Evolutionary conservation across 768 basidiomycete species (phyloP), one percentile per base, ranked within the genome.

Genomic region (Suillus decipiens): DNA sequence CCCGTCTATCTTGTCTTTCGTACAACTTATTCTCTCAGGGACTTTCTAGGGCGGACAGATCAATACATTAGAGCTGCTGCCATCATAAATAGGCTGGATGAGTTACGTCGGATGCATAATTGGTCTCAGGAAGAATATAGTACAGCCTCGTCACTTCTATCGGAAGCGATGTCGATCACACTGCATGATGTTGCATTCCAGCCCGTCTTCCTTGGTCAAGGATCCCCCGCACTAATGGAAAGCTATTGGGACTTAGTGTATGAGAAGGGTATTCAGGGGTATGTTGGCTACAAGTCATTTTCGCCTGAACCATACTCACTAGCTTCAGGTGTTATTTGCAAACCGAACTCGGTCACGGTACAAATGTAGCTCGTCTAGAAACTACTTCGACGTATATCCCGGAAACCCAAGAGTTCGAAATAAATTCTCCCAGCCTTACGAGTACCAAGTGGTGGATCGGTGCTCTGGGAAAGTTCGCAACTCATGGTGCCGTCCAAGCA

Each of bases 391-490:
- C 88, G 0, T 93, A 86, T 73, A 75, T 89, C 19, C 86, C 85
- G 0, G 82, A 84, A 36, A 82, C 84, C 0, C 73, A 81, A 60
- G 86, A 90, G 70, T 92, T 93, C 66, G 88, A 90, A 48, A 85
- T 93, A 42, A 82, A 93, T 69, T 89, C 89, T 0, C 91, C 91
- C 0, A 87, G 87, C 0, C 67, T 91, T 28, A 89, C 89, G 1
- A 89, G 88, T 64, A 84, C 79, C 65, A 93, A 93, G 71, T 93
- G 90, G 90, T 93, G 91, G 92, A n/a, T n/a, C n/a, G n/a, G n/a
- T 8, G 87, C 80, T 6, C 76, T 90, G 12, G 90, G 86, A 0
- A 87, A 86, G 75, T 88, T 86, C 0, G 84, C 90, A 0, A 91
- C n/a, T n/a, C n/a, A n/a, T n/a, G n/a, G n/a, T n/a, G n/a, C n/a